Conservation (phyloP, 257 asterid species). For the Solanum sejunctum region DNA sequence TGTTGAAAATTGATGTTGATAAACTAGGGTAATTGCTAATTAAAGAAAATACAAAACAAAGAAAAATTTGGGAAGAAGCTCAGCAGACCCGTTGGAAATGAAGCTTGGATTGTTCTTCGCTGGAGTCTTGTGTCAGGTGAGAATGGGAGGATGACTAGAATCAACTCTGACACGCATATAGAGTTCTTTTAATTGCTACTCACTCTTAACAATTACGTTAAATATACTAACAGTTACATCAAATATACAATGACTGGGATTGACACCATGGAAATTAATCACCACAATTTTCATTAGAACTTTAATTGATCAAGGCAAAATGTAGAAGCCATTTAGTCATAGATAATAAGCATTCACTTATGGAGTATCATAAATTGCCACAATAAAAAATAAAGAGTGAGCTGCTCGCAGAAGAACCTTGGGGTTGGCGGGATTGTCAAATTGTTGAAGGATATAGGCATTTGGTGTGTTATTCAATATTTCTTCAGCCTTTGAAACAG, state of each 20-base stretch:
- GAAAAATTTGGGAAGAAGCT: background rate
- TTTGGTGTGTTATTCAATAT: conserved; percentile 61
- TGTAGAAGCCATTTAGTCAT: background rate
- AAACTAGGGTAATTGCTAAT: background rate
- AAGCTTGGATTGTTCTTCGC: background rate
- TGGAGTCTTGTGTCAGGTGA: background rate
- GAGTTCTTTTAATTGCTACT: background rate
- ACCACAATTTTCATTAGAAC: background rate
- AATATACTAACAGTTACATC: background rate
- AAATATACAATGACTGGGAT: background rate
- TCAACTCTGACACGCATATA: background rate
- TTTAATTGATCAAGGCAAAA: background rate
- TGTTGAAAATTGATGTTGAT: background rate
- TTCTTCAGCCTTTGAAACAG: conserved; percentile 91
- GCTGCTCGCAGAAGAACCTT: conserved; percentile 39
- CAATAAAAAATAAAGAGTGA: background rate
- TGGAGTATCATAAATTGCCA: background rate
- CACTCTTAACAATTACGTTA: background rate
- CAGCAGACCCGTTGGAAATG: background rate
- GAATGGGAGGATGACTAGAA: background rate
- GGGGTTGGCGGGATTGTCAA: conserved; percentile 96
- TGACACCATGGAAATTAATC: background rate
- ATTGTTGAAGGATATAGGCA: conserved; percentile 92
- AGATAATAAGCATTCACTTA: background rate
- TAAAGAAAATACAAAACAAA: background rate